Percentiles rank a stretch among this genome's conserved stretches.
These are phyloP conservation scores for Phytophthora palmivora DNA, from an alignment of 352 stramenopile genomes.

Conservation along the genomic window DNA sequence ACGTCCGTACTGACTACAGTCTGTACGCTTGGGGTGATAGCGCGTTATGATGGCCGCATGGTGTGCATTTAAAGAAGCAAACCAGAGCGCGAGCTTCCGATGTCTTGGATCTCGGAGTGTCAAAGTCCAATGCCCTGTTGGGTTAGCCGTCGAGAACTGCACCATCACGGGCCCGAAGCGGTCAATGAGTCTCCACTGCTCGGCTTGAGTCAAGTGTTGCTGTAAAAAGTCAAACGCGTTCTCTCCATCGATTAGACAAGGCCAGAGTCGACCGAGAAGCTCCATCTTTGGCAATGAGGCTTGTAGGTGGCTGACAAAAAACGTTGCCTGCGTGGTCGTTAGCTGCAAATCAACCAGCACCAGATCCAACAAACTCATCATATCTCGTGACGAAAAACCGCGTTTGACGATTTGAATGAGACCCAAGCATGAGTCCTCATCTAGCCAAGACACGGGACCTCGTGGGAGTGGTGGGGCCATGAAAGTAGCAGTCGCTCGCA, in stretches of 20 bases:
- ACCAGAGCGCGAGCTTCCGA: constrained; percentile 72
- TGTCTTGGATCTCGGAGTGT: constrained; percentile 60
- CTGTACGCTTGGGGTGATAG: constrained; percentile 56
- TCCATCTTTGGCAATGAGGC: constrained; percentile 54
- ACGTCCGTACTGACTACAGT: constrained; percentile 67
- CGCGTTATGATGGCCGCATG: constrained; percentile 37
- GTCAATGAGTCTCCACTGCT: constrained; percentile 69
- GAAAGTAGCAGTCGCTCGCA: constrained; percentile 53
- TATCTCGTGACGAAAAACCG: constrained; percentile 60
- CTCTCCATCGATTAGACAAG: constrained; percentile 64
- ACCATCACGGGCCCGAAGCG: constrained; percentile 50
- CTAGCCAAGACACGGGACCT: constrained; percentile 29
- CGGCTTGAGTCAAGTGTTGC: constrained; percentile 39
- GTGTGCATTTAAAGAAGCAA: constrained; percentile 64
- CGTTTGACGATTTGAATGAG: constrained; percentile 60
- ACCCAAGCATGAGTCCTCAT: constrained; percentile 39
- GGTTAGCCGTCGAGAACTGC: constrained; percentile 69
- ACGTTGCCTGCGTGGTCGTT: constrained; percentile 41
- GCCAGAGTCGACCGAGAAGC: constrained; percentile 61
- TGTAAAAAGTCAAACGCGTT: constrained; percentile 59
- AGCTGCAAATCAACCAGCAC: constrained; percentile 63
- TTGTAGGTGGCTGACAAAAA: constrained; percentile 53
- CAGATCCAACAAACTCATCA: constrained; percentile 53
- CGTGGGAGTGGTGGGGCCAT: constrained; percentile 43
- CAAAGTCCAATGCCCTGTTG: constrained; percentile 66